These are phyloP conservation scores for Debaryomycetaceae sp. DNA, from an alignment of 1,139 yeast genomes.

Conservation along the genomic window DNA sequence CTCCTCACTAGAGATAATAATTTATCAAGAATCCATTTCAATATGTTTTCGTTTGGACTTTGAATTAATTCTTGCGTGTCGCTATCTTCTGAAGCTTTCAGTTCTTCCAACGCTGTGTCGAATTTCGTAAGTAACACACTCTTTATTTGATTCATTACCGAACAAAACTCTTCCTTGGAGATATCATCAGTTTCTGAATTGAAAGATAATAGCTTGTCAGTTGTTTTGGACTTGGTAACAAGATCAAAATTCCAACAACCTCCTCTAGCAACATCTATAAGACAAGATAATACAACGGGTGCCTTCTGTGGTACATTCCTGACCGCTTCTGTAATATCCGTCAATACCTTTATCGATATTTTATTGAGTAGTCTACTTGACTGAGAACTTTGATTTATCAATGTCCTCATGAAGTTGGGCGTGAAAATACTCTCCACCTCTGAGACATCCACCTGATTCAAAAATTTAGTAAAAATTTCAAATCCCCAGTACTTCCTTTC, in stretches of 20 bases:
- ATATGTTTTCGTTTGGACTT: slow-evolving; percentile 38
- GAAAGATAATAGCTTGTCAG: slow-evolving; percentile 46
- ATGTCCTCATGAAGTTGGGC: slow-evolving; percentile 67
- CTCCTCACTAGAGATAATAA: slow-evolving; percentile 55
- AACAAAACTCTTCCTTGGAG: slow-evolving; percentile 12
- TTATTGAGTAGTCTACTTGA: slow-evolving; percentile 63
- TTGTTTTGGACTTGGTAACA: slow-evolving; percentile 69
- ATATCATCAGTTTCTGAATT: slow-evolving; percentile 11
- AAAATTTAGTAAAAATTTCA: slow-evolving; percentile 57
- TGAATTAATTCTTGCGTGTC: slow-evolving; percentile 13
- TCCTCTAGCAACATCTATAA: slow-evolving; percentile 50
- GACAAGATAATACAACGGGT: slow-evolving; percentile 43
- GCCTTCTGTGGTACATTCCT: slow-evolving; percentile 40
- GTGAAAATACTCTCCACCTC: slow-evolving; percentile 50
- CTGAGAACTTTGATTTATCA: slow-evolving; percentile 76
- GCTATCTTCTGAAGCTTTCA: slow-evolving; percentile 8
- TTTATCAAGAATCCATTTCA: slow-evolving; percentile 69
- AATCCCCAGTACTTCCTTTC: slow-evolving; percentile 90
- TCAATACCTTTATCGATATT: slow-evolving; percentile 54
- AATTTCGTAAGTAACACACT: slow-evolving; percentile 23
- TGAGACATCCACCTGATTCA: slow-evolving; percentile 27
- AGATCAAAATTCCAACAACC: slow-evolving; percentile 75
- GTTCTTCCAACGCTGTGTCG: slow-evolving; percentile 20
- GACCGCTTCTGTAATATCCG: slow-evolving; percentile 37
- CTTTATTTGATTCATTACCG: slow-evolving; percentile 16